A percentile compares a stretch with the other conserved stretches of the same genome.
Conservation (phyloP, 208 protist genomes). For the Leishmania martiniquensis region DNA sequence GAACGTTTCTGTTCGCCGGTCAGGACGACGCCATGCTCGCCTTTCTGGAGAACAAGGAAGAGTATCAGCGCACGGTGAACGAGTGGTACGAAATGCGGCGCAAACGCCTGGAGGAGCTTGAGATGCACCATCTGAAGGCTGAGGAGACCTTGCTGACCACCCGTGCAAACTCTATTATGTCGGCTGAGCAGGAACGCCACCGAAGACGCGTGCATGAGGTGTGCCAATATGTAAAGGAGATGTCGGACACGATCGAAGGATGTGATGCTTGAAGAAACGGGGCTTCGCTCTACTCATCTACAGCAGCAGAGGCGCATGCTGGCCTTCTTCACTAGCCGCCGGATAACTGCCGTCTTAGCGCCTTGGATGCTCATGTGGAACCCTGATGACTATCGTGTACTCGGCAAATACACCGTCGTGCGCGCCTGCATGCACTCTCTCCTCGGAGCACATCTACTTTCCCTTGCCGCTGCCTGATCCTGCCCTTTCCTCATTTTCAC, state of each 20-base stretch:
- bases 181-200: conserved; percentile 69
- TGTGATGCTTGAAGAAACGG: background rate
- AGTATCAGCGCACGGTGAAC: conserved; percentile 76
- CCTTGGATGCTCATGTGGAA: too few species aligned
- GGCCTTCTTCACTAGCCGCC: background rate
- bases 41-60: conserved; percentile 78
- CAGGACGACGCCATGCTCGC: conserved; percentile 48
- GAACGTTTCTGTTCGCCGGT: conserved; percentile 17
- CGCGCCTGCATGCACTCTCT: background rate
- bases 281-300: background rate
- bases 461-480: background rate
- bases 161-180: conserved; percentile 48
- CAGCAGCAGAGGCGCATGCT: background rate
- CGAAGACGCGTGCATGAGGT: conserved; percentile 71
- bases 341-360: background rate
- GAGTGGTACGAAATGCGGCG: conserved; percentile 85
- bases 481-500: background rate
- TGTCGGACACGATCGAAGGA: conserved; percentile 26
- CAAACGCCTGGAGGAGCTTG: conserved; percentile 77
- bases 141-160: conserved; percentile 70
- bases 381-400: background rate
- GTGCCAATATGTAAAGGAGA: conserved; percentile 59
- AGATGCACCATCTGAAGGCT: conserved; percentile 66
- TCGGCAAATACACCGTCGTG: background rate
- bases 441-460: background rate